Evolutionary conservation across 2,329 filamentous ascomycete genomes (phyloP), one percentile per base, ranked within the genome.

Genomic region (Nannizzia gypsea): DNA sequence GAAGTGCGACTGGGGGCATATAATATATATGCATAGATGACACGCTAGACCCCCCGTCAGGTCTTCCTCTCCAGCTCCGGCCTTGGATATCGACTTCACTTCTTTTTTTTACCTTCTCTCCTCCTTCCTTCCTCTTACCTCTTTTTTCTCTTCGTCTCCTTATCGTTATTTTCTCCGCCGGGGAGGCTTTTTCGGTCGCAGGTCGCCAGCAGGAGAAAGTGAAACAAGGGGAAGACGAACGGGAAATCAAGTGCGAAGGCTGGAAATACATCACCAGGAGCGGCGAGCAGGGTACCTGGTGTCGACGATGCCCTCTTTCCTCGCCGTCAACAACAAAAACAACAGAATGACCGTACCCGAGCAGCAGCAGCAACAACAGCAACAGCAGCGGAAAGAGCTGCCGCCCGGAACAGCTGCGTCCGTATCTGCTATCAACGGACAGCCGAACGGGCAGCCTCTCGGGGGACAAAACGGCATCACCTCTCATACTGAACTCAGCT

Each of bases 271-370:
- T 28, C 24, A 22, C 3, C 26, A 26, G 13, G 26, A 56, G 8
- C 17, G 31, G 31, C 13, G 20, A 36, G 20, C 24, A 56, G 28
- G 20, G 24, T 3, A 36, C 13, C 31, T 56, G 31, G 54, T 31
- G 5, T 56, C 54, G 31, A 56, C 70, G 67, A 83, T 84, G 80
- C 77, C 81, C 65, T 75, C 79, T 61, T 85, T 86, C 70, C 77
- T 80, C 68, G 79, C 83, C 63, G 81, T 85, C 69, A 85, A 85
- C 71, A 36, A 36, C 13, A 36, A 36, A 36, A 36, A 36, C 6
- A 36, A 36, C 31, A 36, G 31, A 36, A 36, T 36, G 31, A 36
- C 31, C 31, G 31, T 36, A 36, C 17, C 22, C 6, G 44, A 50
- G 6, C 44, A 50, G 44, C 44, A 50, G 3, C 38, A 42, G 15